Evolutionary conservation across 2,329 filamentous ascomycete species (phyloP), one percentile per base, ranked within the genome.

Genomic region (Pseudogymnoascus sp.): DNA sequence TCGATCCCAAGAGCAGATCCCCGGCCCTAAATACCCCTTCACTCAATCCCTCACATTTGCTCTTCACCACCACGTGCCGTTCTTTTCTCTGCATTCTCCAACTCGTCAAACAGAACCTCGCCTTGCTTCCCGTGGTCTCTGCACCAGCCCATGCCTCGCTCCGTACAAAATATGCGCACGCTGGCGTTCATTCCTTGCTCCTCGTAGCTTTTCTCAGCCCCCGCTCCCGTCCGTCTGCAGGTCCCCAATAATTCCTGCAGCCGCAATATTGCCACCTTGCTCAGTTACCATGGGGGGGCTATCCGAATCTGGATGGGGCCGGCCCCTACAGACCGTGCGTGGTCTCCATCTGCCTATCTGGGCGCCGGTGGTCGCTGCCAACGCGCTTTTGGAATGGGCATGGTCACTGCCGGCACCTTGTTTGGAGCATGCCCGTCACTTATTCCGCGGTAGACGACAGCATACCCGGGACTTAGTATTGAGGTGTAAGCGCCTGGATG

Each of bases 231-330:
- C 27, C 45, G n/a, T 55, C 45, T 55, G 45, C 27, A 55, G 45
- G 27, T 52, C 45, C 45, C 45, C 45, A 55, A 55, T 55, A 55
- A 55, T 31, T 4, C n/a, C 45, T 55, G 45, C 45, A 55, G 27
- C 27, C 27, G 45, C 27, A 55, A 55, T 55, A 55, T 33, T 55
- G 45, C 7, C 45, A 55, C 45, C 27, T 55, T 55, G 27, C 27
- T 55, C 45, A n/a, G 9, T 31, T 15, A 4, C 13, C 45, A 52
- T 15, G 45, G 27, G 27, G 2, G 8, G n/a, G 13, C 6, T 55
- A 33, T 55, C 45, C 45, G 27, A 4, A 55, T 55, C 9, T 10
- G 45, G 45, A 55, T 2, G n/a, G 45, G 35, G 35, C 40, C 27
- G 42, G 25, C 42, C 45, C 45, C 27, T 55, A 55, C 9, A 31